Percentiles rank a stretch among this genome's conserved stretches.
Evolutionary conservation across 306 rosid genomes (phyloP).

Genomic region (Carpinus fangiana): DNA sequence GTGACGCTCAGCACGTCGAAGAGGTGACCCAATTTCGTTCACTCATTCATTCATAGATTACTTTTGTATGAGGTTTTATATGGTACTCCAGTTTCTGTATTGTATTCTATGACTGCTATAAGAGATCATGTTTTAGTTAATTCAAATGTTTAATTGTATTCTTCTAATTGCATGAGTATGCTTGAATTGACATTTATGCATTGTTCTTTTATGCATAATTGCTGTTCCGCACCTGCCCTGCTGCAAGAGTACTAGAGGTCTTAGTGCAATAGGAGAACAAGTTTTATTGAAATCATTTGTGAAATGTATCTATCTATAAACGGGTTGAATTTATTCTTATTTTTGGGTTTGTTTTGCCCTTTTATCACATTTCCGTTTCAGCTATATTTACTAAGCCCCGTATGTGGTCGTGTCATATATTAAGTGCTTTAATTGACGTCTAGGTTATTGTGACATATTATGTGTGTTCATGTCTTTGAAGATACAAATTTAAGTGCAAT

Average conservation of each 20-base stretch:
- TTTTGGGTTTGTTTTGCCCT: too few species aligned
- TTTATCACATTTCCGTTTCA: too few species aligned
- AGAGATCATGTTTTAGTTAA: neutral
- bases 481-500: neutral
- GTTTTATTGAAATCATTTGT: too few species aligned
- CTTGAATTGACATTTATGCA: too few species aligned
- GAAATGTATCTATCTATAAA: too few species aligned
- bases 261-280: too few species aligned
- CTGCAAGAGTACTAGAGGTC: too few species aligned
- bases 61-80: neutral
- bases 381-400: too few species aligned
- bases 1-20: constrained; percentile 89
- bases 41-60: neutral
- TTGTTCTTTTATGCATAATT: neutral
- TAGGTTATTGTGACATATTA: neutral
- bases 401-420: too few species aligned
- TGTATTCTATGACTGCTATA: neutral
- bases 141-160: neutral
- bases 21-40: constrained; percentile 49
- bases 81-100: neutral
- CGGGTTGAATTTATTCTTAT: too few species aligned
- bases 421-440: neutral
- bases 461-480: neutral
- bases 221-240: too few species aligned
- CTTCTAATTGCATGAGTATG: too few species aligned